These are phyloP conservation scores for Scedosporium boydii DNA, from an alignment of 2,329 filamentous ascomycete genomes.

Conservation along the genomic window DNA sequence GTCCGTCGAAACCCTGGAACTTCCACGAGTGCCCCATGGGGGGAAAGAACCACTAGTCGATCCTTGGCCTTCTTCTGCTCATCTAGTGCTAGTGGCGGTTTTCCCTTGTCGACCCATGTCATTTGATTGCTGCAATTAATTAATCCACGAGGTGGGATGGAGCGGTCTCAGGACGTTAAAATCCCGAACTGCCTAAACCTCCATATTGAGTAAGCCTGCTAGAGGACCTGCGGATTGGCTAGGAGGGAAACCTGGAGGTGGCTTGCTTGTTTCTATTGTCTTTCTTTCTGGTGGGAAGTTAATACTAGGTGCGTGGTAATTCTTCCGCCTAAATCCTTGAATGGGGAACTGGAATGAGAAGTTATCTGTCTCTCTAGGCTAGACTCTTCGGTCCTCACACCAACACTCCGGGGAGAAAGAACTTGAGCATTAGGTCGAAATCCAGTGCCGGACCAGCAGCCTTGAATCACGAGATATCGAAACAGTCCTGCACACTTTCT, in stretches of 20 bases:
- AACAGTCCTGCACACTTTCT: no score
- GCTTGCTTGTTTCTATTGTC: background rate
- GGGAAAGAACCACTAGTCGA: background rate
- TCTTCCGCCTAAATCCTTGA: background rate
- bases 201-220: background rate
- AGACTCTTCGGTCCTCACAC: no score
- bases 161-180: background rate
- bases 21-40: background rate
- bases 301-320: background rate
- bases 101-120: background rate
- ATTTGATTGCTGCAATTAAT: slow-evolving; percentile 1
- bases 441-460: no score
- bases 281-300: background rate
- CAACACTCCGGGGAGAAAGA: no score
- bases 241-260: background rate
- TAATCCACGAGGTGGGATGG: background rate
- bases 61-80: background rate
- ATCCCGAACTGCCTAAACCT: background rate
- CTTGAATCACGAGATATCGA: no score
- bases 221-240: background rate
- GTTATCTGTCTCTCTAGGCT: no score
- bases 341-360: background rate
- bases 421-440: no score
- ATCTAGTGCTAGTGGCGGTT: background rate
- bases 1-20: no score